A percentile compares a stretch with the other conserved stretches of the same genome.
phyloP scores from a whole-genome alignment of 2,329 filamentous ascomycete genomes.

The Cladophialophora chaetospira region DNA sequence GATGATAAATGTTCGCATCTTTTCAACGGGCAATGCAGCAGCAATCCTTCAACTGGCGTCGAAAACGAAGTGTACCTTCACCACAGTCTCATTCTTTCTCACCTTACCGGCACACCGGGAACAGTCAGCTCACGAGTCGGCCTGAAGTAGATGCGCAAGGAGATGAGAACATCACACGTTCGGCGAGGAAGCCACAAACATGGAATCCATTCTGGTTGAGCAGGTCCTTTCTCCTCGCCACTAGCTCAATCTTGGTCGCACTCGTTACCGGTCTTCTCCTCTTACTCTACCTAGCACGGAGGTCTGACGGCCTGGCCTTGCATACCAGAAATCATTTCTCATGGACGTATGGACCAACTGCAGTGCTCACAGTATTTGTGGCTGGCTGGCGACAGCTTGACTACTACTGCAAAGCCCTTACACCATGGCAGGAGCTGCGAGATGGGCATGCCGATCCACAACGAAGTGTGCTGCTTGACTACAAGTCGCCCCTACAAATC shows the following conservation, averaged over 20 bases:
- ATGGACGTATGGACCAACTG: conserved; percentile 32
- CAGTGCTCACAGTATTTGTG: conserved; percentile 35
- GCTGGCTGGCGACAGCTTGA: conserved; percentile 40
- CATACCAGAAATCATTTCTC: conserved; percentile 27
- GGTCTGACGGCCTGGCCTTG: conserved; percentile 18
- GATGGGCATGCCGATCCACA: conserved; percentile 18
- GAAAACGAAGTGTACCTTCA: no score
- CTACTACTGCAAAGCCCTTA: conserved; percentile 34
- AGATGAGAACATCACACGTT: no score
- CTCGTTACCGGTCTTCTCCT: not conserved
- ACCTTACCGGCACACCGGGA: no score
- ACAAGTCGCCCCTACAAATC: conserved; percentile 36
- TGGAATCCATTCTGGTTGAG: no score
- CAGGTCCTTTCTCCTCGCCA: not conserved
- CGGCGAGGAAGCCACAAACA: no score
- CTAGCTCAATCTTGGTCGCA: not conserved
- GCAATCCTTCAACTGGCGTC: no score
- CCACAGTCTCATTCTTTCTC: no score
- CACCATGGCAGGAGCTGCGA: conserved; percentile 37
- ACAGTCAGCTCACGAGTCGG: no score
- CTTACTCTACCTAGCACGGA: not conserved
- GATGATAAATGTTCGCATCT: no score
- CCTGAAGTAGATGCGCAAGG: no score
- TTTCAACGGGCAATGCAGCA: no score
- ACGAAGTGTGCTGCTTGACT: conserved; percentile 37